These are phyloP conservation scores for Berberis vulgaris DNA, from an alignment of 164 flowering plant species.

Conservation along the genomic window DNA sequence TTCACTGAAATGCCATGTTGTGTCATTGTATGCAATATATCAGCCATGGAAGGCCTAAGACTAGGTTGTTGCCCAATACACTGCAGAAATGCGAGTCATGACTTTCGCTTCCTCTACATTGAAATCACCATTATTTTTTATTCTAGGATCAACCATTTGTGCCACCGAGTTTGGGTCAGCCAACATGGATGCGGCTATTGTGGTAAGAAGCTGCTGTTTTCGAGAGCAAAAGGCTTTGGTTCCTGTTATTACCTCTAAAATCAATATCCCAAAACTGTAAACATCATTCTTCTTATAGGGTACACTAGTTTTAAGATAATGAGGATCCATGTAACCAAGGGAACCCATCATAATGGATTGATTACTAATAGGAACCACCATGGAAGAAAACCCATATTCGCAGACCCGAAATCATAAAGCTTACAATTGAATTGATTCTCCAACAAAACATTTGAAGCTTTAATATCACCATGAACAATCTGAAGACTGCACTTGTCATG, in stretches of 20 bases:
- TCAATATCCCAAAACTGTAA: slow-evolving; percentile 62
- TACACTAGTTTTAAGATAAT: slow-evolving; percentile 61
- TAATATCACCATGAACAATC: slow-evolving; percentile 72
- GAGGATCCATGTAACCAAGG: slow-evolving; percentile 75
- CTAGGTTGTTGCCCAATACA: slow-evolving; percentile 40
- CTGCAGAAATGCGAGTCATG: slow-evolving; percentile 30
- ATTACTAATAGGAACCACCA: slow-evolving; percentile 21
- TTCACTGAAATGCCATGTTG: too few species aligned
- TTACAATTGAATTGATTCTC: slow-evolving; percentile 48
- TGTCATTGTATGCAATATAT: slow-evolving; percentile 25
- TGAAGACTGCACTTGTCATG: slow-evolving; percentile 47
- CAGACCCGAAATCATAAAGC: slow-evolving; percentile 75
- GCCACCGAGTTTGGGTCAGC: slow-evolving; percentile 20
- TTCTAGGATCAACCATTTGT: slow-evolving; percentile 43
- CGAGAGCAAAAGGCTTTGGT: slow-evolving; percentile 44
- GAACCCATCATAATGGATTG: slow-evolving; percentile 42
- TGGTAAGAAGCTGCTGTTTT: slow-evolving; percentile 29
- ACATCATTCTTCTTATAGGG: slow-evolving; percentile 74
- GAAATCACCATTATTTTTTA: slow-evolving; percentile 19
- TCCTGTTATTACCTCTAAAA: slow-evolving; percentile 65
- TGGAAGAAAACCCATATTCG: slow-evolving; percentile 63
- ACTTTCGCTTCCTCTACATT: slow-evolving; percentile 29
- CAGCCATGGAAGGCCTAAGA: slow-evolving; percentile 51
- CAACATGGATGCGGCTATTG: slow-evolving; percentile 17
- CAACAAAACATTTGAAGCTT: slow-evolving; percentile 66